Conservation (phyloP, 2,329 filamentous ascomycete genomes). For the Diaporthe aspalathi region DNA sequence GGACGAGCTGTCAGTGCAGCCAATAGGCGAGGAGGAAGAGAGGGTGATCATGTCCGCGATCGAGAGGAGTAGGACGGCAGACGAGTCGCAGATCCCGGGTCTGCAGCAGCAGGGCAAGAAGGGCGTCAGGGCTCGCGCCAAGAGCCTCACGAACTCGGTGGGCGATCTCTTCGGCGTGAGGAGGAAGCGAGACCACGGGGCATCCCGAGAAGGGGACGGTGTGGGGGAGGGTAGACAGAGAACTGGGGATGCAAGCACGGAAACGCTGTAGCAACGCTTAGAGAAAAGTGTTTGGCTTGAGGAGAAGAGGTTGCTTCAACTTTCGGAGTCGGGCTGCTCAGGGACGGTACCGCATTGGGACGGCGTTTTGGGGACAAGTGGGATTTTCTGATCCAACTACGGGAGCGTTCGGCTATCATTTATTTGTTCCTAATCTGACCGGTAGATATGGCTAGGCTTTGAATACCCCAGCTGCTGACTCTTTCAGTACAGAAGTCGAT, state of each 20-base stretch:
- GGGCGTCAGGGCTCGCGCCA: slow-evolving; percentile 38
- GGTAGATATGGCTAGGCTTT: slow-evolving; percentile 17
- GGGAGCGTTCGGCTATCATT: slow-evolving; percentile 5
- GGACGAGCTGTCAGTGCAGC: slow-evolving; percentile 50
- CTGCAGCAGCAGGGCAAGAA: slow-evolving; percentile 5
- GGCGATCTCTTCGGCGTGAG: slow-evolving; percentile 36
- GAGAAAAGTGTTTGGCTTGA: slow-evolving; percentile 11
- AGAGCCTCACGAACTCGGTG: slow-evolving; percentile 39
- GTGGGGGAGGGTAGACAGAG: background rate
- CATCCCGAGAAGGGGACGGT: background rate
- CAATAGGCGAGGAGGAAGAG: slow-evolving; percentile 39
- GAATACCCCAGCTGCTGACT: slow-evolving; percentile 20
- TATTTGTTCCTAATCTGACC: background rate
- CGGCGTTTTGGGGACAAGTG: background rate
- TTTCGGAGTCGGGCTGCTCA: background rate
- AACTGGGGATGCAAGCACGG: slow-evolving; percentile 3
- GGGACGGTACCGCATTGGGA: slow-evolving; percentile 10
- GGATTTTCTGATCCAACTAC: background rate
- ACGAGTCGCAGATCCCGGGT: slow-evolving; percentile 8
- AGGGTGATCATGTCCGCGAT: slow-evolving; percentile 37
- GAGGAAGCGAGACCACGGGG: slow-evolving; percentile 21
- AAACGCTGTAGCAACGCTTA: slow-evolving; percentile 10
- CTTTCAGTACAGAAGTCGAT: background rate
- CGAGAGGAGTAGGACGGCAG: slow-evolving; percentile 34
- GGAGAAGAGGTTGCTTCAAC: background rate